Percentiles rank a stretch among this genome's conserved stretches.
Evolutionary conservation across 495 filamentous ascomycete genomes (phyloP).

Genomic region (Penicillium chermesinum): DNA sequence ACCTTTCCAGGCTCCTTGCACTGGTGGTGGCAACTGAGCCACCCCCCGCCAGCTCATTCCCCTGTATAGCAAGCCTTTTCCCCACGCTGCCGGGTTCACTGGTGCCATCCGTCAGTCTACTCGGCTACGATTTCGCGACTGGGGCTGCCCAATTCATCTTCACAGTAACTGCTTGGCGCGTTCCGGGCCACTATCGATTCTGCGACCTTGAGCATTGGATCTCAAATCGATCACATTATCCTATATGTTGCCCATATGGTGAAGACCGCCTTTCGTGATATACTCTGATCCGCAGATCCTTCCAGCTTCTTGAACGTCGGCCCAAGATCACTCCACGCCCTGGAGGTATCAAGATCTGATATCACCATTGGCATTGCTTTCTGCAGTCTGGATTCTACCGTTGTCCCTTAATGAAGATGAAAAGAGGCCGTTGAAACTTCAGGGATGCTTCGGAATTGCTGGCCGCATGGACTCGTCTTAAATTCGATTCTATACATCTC

Average conservation of each 20-base stretch:
- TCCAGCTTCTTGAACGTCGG: too few species aligned
- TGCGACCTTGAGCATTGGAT: too few species aligned
- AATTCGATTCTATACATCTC: not conserved
- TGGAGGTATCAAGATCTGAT: too few species aligned
- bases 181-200: too few species aligned
- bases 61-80: not conserved
- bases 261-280: too few species aligned
- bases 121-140: not conserved
- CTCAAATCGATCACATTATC: too few species aligned
- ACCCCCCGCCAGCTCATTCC: not conserved
- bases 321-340: too few species aligned
- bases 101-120: too few species aligned
- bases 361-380: not conserved
- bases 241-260: too few species aligned
- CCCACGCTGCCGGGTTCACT: not conserved
- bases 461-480: not conserved
- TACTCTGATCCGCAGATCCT: too few species aligned
- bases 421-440: not conserved
- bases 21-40: not conserved
- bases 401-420: not conserved
- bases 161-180: not conserved
- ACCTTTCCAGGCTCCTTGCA: constrained; percentile 1
- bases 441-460: not conserved
- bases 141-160: not conserved
- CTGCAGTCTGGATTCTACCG: not conserved